Base-by-base conservation (phyloP, 2,329 filamentous ascomycete species). In the Parastagonospora avenae region DNA sequence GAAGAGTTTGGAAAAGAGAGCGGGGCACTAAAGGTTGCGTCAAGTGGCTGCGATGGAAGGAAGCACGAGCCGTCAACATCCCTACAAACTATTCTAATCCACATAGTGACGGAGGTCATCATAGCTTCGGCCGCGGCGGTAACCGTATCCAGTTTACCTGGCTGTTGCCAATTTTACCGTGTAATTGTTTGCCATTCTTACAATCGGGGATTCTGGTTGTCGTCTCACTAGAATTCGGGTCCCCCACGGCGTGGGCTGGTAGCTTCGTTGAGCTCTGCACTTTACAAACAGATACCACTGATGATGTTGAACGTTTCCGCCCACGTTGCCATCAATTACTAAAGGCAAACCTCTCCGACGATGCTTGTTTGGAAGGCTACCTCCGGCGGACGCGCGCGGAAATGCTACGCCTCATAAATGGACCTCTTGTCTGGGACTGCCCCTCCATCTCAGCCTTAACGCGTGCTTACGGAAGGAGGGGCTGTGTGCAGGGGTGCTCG, bases 61-160 rank as follows among this genome's bases (percentile, higher is more conserved):
- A 54, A 50, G 52, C 48, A 54, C 57, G 57, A 57, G 48, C 59
- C 62, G 46, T 57, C 39, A 52, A 57, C 45, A 67, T 57, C 59
- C 58, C 55, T 60, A 63, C 57, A 54, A 50, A 44, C 54, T 58
- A 46, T 57, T 53, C 55, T 61, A 62, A 64, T 62, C 59, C 47
- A 50, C 38, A 46, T 44, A 52, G 50, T 54, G 56, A 59, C 64
- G 55, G 58, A 63, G 54, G 55, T 52, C 32, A 16, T 27, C 15
- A 39, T 36, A 46, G 51, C 59, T 51, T 63, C 68, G 66, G 67
- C 67, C 68, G 67, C 67, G 67, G 68, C 56, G 62, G 54, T 55
- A 64, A 60, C 57, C 55, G 44, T 48, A 24, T 45, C 38, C 38
- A 47, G 51, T 54, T 41, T 42, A 46, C 50, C 49, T 52, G 44